Conservation (phyloP, 371 early-diverging fungal species). For the Mortierella sp. region DNA sequence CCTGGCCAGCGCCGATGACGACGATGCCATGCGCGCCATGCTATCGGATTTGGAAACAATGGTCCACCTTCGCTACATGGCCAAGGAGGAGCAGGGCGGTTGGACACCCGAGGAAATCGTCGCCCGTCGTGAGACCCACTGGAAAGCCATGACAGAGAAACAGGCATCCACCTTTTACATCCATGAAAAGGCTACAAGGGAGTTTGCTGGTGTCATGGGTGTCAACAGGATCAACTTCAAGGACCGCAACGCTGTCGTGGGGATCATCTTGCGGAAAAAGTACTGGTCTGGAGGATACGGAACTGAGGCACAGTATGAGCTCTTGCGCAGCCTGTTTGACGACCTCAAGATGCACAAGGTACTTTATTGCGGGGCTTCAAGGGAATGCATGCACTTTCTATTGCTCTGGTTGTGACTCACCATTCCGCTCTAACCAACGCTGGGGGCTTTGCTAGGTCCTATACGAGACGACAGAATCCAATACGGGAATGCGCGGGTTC, state of each 20-base stretch:
- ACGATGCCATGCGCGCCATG: slow-evolving; percentile 47
- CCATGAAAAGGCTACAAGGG: slow-evolving; percentile 39
- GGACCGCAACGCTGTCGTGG: slow-evolving; percentile 37
- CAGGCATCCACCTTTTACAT: slow-evolving; percentile 36
- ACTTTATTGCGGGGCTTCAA: too few species aligned
- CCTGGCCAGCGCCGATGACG: slow-evolving; percentile 27
- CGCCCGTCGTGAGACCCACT: slow-evolving; percentile 36
- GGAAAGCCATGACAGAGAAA: slow-evolving; percentile 19
- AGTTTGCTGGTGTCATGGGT: slow-evolving; percentile 45
- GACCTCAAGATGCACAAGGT: slow-evolving; percentile 53
- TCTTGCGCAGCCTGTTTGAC: slow-evolving; percentile 50
- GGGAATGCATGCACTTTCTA: too few species aligned
- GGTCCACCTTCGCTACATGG: slow-evolving; percentile 44
- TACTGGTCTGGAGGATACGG: slow-evolving; percentile 52
- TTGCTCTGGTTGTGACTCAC: too few species aligned
- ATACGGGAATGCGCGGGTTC: slow-evolving; percentile 46
- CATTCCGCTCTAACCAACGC: too few species aligned
- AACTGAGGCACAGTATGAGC: slow-evolving; percentile 40
- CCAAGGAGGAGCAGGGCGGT: slow-evolving; percentile 43
- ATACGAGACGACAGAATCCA: slow-evolving; percentile 42
- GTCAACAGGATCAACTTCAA: slow-evolving; percentile 28
- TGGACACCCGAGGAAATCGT: slow-evolving; percentile 43
- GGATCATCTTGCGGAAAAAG: slow-evolving; percentile 49
- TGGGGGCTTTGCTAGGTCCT: slow-evolving; percentile 15
- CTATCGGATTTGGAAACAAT: slow-evolving; percentile 51